Percentiles rank a stretch among this genome's conserved stretches.
These are phyloP conservation scores for Monosporozyma aerobia DNA, from an alignment of 805 yeast genomes.

Conservation along the genomic window DNA sequence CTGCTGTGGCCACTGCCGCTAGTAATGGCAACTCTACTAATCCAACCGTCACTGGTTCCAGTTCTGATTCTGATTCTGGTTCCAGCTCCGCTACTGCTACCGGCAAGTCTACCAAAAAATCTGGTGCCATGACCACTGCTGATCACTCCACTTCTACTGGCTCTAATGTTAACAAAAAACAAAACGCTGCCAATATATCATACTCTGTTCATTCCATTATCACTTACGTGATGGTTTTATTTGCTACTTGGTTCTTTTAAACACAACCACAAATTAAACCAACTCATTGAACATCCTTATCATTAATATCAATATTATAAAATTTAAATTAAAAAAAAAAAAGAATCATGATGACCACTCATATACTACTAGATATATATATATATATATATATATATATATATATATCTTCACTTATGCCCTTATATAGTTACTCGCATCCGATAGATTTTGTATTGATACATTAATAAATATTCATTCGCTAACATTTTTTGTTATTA, in stretches of 20 bases:
- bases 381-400: no score
- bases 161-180: not conserved
- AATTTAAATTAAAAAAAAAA: not conserved
- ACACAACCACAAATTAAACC: no score
- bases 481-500: not conserved
- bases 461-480: not conserved
- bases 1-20: conserved; percentile 1
- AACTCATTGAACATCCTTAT: not conserved
- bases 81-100: not conserved
- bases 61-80: no score
- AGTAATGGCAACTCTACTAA: conserved; percentile 10
- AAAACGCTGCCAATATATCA: not conserved
- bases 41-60: not conserved
- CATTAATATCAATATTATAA: not conserved
- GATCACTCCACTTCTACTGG: not conserved
- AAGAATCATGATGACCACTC: not conserved
- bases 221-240: not conserved
- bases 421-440: not conserved
- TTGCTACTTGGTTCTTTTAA: not conserved
- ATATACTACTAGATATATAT: not conserved
- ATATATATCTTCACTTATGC: not conserved
- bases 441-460: not conserved
- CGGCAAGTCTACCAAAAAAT: not conserved
- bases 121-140: not conserved
- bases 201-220: not conserved